Evolutionary conservation across 169 alveolate genomes (phyloP), one percentile per base, ranked within the genome.

Genomic region (Cystoisospora suis): DNA sequence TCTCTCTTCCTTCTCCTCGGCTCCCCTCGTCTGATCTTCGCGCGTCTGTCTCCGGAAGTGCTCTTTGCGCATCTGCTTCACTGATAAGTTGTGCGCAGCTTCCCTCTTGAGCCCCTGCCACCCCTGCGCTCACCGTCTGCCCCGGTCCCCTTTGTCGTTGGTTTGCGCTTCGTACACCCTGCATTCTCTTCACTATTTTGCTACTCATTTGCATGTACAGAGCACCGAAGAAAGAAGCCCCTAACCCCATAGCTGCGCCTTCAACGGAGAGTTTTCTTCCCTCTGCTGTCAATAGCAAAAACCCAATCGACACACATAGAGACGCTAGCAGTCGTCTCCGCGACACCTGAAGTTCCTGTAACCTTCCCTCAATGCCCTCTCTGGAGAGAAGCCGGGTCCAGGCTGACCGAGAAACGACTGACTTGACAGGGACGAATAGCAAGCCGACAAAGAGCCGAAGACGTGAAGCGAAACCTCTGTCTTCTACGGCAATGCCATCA

Each of bases 261-360:
- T 38, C 56, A 2, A 40, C 32, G 9, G 83, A 34, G 15, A 72
- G 83, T 20, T 72, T 34, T 56, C 42, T 46, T 17, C 83, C 53
- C 38, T 72, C 46, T n/a, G 20, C 23, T 6, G 83, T 56, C 3
- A 40, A 38, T 29, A n/a, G 32, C 9, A 40, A 34, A 38, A 72
- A 1, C 36, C 83, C 83, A 6, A 40, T 38, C 27, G 83, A 34
- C 15, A 72, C 27, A 38, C 53, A 38, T 9, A 17, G 9, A 53
- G 58, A 72, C 7, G 83, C 83, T 40, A 53, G 58, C 12, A 72
- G 83, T 56, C 83, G 83, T 36, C 32, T 46, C 56, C 53, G 38
- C 1, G 83, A 72, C 56, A 72, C 83, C 83, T 38, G 42, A 17
- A 72, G 83, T 34, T 32, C 56, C 83, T 36, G 83, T 29, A 72